Base-by-base conservation (phyloP, 495 filamentous ascomycete genomes). In the Chaetomium tenue region DNA sequence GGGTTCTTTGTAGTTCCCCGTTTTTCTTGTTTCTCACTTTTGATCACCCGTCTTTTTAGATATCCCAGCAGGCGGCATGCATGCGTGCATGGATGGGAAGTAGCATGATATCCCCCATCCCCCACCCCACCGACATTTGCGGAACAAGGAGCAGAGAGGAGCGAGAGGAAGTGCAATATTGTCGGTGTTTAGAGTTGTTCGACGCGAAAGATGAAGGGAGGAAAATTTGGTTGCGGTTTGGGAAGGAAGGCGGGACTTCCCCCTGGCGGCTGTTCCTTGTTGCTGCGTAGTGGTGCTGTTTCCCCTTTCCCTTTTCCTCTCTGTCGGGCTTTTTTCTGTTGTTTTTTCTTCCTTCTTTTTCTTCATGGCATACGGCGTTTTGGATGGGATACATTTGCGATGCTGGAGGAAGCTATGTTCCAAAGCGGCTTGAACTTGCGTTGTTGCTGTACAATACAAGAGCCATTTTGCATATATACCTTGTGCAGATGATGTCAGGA, bases 351-450 rank as follows among this genome's bases (percentile, higher is more conserved):
- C 28, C 6, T 30, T 30, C 28, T 30, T 30, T 60, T 52, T 58
- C 28, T 23, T 30, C 56, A 63, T 60, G 61, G 65, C 61, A 59
- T 20, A 26, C 42, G 65, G 65, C 65, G 65, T 67, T 67, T 67
- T 57, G 56, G 61, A 56, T 60, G 61, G 40, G 56, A 55, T 46
- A 39, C 53, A 63, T 63, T 63, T 57, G 52, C 42, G 53, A 48
- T 33, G 28, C 53, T 53, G 37, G 59, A 44, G n/a, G 26, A 18
- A 26, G 51, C 25, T 61, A 30, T 39, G 33, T 62, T 51, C 22
- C 42, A 15, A 18, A 37, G 61, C 61, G 64, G 42, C 57, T 61
- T 52, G 58, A 40, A 52, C 28, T 50, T 46, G 46, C 46, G 51
- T 65, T 46, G 42, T 60, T 56, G 63, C 50, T 50, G 58, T 51